phyloP scores from a whole-genome alignment of 352 stramenopile species.

The Phytophthora podocarpi region DNA sequence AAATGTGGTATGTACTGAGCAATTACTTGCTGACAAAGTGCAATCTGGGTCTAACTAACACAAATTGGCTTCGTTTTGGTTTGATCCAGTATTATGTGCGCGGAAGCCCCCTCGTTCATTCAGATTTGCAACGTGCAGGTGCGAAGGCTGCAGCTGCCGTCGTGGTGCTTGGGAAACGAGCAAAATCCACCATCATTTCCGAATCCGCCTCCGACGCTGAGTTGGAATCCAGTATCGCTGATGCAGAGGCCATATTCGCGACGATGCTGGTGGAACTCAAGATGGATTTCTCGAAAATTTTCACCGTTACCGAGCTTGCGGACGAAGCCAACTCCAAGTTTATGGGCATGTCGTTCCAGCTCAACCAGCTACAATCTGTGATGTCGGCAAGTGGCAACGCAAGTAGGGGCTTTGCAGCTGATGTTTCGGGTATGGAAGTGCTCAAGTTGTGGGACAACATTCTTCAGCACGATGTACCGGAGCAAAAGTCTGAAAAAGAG shows the following conservation, averaged over 20 bases:
- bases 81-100: slow-evolving; percentile 74
- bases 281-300: slow-evolving; percentile 86
- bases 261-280: slow-evolving; percentile 89
- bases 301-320: slow-evolving; percentile 84
- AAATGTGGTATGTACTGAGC: slow-evolving; percentile 64
- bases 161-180: slow-evolving; percentile 80
- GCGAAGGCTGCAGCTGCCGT: slow-evolving; percentile 80
- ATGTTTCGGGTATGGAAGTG: slow-evolving; percentile 28
- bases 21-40: not conserved
- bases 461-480: slow-evolving; percentile 55
- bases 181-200: slow-evolving; percentile 40
- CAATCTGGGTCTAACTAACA: not conserved
- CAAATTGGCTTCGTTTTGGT: not conserved
- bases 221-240: slow-evolving; percentile 74
- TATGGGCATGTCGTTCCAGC: slow-evolving; percentile 77
- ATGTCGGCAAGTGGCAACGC: not conserved
- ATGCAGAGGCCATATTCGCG: slow-evolving; percentile 84
- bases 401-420: slow-evolving; percentile 7
- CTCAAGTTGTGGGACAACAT: slow-evolving; percentile 77
- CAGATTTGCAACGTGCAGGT: slow-evolving; percentile 77
- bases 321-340: slow-evolving; percentile 90
- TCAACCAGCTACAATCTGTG: slow-evolving; percentile 35
- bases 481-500: slow-evolving; percentile 72
- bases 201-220: slow-evolving; percentile 43
- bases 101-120: slow-evolving; percentile 79